A percentile compares a stretch with the other conserved stretches of the same genome.
Conservation (phyloP, 2,329 filamentous ascomycete genomes). For the Fusarium armeniacum region DNA sequence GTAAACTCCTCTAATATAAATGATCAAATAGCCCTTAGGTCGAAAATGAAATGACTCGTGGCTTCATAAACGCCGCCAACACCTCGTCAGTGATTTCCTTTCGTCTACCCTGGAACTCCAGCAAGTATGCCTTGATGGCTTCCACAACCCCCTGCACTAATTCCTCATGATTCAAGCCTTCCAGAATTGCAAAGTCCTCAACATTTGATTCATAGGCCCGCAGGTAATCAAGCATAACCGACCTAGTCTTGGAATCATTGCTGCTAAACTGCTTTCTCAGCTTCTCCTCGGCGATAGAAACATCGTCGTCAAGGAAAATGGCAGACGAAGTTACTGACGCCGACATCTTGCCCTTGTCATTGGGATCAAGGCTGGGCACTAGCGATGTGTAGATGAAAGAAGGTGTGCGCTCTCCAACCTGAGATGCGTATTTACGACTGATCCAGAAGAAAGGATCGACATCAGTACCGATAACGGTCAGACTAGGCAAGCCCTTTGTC, state of each 20-base stretch:
- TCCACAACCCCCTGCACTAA: conserved; percentile 5
- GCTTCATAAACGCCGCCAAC: conserved; percentile 10
- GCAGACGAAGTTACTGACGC: conserved; percentile 9
- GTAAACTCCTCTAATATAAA: neutral
- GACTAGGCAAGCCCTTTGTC: conserved; percentile 12
- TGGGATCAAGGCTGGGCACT: conserved; percentile 9
- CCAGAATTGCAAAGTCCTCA: neutral
- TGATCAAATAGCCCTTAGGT: neutral
- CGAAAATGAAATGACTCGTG: conserved; percentile 6
- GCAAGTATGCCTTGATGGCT: conserved; percentile 8
- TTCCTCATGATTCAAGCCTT: conserved; percentile 1
- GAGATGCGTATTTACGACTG: conserved; percentile 17
- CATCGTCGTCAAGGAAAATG: conserved; percentile 4
- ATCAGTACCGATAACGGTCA: conserved; percentile 11
- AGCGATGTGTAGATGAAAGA: conserved; percentile 16
- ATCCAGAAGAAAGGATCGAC: conserved; percentile 21
- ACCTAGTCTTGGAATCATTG: conserved; percentile 1
- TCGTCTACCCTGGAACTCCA: conserved; percentile 6
- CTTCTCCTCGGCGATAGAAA: conserved; percentile 6
- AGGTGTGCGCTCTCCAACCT: conserved; percentile 7
- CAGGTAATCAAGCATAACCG: conserved; percentile 8
- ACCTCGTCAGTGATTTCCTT: conserved; percentile 10
- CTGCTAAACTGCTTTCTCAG: conserved; percentile 12
- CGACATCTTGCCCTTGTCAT: conserved; percentile 3
- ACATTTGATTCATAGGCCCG: neutral